A percentile compares a stretch with the other conserved stretches of the same genome.
phyloP scores from a whole-genome alignment of 2,329 filamentous ascomycete species.

The Aspergillus aculeatinus region DNA sequence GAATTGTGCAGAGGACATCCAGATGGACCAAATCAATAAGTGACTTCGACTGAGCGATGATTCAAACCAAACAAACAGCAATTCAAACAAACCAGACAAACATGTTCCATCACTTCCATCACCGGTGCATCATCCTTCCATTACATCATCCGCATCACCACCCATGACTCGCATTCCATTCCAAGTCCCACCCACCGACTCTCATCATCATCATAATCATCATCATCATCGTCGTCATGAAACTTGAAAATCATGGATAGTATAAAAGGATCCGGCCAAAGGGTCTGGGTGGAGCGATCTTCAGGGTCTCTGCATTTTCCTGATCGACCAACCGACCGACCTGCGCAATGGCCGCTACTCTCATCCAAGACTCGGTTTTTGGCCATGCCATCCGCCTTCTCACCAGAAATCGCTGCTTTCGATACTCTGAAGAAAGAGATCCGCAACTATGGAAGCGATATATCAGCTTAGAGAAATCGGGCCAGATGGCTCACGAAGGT shows the following conservation, averaged over 20 bases:
- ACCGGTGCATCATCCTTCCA: background rate
- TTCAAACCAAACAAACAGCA: background rate
- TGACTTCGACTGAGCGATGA: background rate
- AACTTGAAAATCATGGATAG: no score
- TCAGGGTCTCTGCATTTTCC: background rate
- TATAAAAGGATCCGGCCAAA: background rate
- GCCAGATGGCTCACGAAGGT: constrained; percentile 43
- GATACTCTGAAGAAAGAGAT: constrained; percentile 50
- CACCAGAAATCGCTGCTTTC: constrained; percentile 37
- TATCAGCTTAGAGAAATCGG: constrained; percentile 52
- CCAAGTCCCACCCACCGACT: background rate
- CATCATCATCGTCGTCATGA: no score
- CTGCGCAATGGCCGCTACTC: constrained; percentile 23
- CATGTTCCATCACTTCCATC: background rate
- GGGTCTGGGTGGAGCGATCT: background rate
- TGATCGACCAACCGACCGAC: background rate
- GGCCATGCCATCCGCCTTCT: constrained; percentile 45
- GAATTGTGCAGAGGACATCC: no score
- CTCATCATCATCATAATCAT: background rate
- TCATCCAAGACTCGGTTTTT: constrained; percentile 47
- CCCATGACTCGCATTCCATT: background rate
- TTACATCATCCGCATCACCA: background rate
- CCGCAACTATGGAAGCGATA: constrained; percentile 50
- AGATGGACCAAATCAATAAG: no score
- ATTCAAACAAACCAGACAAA: background rate